Evolutionary conservation across 768 basidiomycete species (phyloP).

Genomic region (Podaxis sp.): DNA sequence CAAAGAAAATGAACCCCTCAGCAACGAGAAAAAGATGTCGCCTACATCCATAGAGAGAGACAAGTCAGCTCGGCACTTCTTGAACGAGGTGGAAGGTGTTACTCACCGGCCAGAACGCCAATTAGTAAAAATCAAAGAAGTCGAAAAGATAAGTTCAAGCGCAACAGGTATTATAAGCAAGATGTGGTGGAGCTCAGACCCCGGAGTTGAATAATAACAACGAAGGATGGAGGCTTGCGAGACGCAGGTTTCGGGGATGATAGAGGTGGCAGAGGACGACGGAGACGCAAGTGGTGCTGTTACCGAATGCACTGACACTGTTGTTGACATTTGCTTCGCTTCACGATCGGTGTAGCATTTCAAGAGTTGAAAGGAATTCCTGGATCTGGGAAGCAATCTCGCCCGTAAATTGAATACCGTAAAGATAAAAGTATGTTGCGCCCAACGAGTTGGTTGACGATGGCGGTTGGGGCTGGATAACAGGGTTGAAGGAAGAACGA

Average conservation of each 20-base stretch:
- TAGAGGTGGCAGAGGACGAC: background rate
- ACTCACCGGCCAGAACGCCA: conserved; percentile 51
- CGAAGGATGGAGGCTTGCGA: conserved; percentile 72
- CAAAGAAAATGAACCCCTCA: conserved; percentile 63
- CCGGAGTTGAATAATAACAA: conserved; percentile 51
- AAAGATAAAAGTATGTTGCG: background rate
- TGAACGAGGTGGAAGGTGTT: background rate
- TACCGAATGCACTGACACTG: conserved; percentile 34
- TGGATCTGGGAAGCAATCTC: conserved; percentile 6
- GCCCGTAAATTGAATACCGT: background rate
- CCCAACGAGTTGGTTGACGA: conserved; percentile 1
- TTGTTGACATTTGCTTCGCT: conserved; percentile 12
- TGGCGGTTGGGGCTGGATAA: background rate
- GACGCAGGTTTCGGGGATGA: conserved; percentile 53
- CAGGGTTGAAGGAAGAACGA: conserved; percentile 5
- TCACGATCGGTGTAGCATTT: conserved; percentile 9
- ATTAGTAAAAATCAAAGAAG: conserved; percentile 50
- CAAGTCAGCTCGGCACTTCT: background rate
- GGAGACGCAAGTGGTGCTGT: background rate
- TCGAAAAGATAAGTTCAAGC: conserved; percentile 61
- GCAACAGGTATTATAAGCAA: conserved; percentile 62
- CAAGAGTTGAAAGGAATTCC: conserved; percentile 20
- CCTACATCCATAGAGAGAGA: conserved; percentile 29
- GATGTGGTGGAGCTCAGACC: conserved; percentile 35
- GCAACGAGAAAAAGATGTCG: conserved; percentile 57